phyloP scores from a whole-genome alignment of 208 protist species.

The Trypanosoma lewisi region DNA sequence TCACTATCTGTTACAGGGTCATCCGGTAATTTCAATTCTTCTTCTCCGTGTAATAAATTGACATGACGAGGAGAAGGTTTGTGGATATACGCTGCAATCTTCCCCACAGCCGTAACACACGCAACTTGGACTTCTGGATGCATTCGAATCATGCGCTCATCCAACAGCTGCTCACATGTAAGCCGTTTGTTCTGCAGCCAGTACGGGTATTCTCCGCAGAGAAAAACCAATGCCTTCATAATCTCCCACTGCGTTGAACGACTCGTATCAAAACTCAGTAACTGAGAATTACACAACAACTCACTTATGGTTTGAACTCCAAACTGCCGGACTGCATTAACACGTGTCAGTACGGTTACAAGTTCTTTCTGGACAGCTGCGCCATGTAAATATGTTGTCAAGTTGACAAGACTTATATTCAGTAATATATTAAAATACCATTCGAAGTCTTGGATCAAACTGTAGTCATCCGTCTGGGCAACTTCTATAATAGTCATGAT shows the following conservation, averaged over 20 bases:
- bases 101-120: constrained; percentile 86
- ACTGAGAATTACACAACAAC: constrained; percentile 45
- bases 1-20: constrained; percentile 30
- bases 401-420: constrained; percentile 74
- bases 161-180: constrained; percentile 49
- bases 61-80: constrained; percentile 51
- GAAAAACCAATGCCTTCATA: constrained; percentile 91
- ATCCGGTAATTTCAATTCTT: constrained; percentile 27
- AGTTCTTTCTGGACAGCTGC: constrained; percentile 89
- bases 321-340: constrained; percentile 84
- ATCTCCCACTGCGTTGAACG: constrained; percentile 71
- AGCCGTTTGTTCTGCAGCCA: constrained; percentile 57
- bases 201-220: constrained; percentile 93
- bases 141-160: constrained; percentile 34
- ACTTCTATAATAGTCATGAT: constrained; percentile 86
- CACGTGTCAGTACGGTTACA: constrained; percentile 92
- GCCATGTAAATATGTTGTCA: constrained; percentile 74
- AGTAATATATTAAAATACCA: constrained; percentile 96
- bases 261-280: constrained; percentile 40
- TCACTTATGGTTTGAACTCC: constrained; percentile 62
- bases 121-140: constrained; percentile 81
- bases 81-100: constrained; percentile 80
- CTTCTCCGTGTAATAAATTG: constrained; percentile 56
- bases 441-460: constrained; percentile 95
- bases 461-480: constrained; percentile 83